phyloP scores from a whole-genome alignment of 2,329 filamentous ascomycete species.

The Cercospora citrullina region DNA sequence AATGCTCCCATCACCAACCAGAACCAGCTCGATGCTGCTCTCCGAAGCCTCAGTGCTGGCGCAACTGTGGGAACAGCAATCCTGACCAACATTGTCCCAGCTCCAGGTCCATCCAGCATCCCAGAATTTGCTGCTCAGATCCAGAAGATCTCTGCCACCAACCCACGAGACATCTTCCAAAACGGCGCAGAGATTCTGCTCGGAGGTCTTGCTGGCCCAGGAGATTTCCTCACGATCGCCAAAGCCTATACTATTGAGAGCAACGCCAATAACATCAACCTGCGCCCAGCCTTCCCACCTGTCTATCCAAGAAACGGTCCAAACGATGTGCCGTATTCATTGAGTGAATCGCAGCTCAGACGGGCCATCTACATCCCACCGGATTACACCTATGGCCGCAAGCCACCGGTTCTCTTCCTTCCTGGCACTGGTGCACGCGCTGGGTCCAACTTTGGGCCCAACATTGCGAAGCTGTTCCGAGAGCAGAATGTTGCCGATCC shows the following conservation, averaged over 20 bases:
- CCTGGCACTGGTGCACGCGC: slow-evolving; percentile 55
- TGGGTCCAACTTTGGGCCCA: slow-evolving; percentile 47
- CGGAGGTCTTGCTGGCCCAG: slow-evolving; percentile 25
- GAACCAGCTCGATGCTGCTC: slow-evolving; percentile 22
- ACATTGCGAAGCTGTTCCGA: slow-evolving; percentile 52
- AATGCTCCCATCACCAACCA: slow-evolving; percentile 21
- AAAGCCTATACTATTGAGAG: slow-evolving; percentile 26
- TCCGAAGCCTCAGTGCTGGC: slow-evolving; percentile 20
- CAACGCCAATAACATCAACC: slow-evolving; percentile 34
- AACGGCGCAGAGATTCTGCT: slow-evolving; percentile 27
- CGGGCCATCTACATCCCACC: slow-evolving; percentile 54
- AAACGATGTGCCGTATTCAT: slow-evolving; percentile 51
- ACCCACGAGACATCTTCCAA: slow-evolving; percentile 28
- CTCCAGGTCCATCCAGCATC: slow-evolving; percentile 27
- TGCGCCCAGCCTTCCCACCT: slow-evolving; percentile 20
- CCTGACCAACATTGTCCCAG: slow-evolving; percentile 29
- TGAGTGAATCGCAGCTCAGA: slow-evolving; percentile 51
- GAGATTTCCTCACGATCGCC: slow-evolving; percentile 24
- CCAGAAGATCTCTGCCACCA: slow-evolving; percentile 22
- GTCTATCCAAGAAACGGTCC: slow-evolving; percentile 43
- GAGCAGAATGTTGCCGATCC: slow-evolving; percentile 48
- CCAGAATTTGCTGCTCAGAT: slow-evolving; percentile 22
- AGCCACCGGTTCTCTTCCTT: slow-evolving; percentile 52
- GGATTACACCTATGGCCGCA: slow-evolving; percentile 48
- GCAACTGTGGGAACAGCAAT: slow-evolving; percentile 26